Base-by-base conservation (phyloP, 2,329 filamentous ascomycete genomes). In the Alternaria gaisen region DNA sequence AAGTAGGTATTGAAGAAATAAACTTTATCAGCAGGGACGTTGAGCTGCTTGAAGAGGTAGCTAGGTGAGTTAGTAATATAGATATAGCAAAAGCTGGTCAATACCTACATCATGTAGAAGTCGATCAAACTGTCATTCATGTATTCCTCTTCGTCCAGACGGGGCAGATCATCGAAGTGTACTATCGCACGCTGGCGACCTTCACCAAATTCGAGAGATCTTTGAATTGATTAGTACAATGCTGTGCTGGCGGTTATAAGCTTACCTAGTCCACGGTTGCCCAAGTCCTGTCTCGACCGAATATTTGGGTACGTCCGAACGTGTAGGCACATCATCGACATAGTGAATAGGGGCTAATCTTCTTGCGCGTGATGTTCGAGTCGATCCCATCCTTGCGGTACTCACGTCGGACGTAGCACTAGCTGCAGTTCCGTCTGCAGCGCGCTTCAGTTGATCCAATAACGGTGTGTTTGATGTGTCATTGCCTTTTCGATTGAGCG, bases 1-100 rank as follows among this genome's bases (percentile, higher is more conserved):
- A 98, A 97, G 79, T 93, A 97, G 0, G 92, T 95, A 75, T 94
- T 98, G 82, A 97, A 94, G 68, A 97, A 91, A 75, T 96, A 92
- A 4, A 97, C 88, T 53, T 88, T 87, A 60, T 87, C 82, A 0
- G 88, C 81, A 4, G 89, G 69, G 4, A 78, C 60, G 0, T 72
- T 64, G 22, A 65, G 58, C 11, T 46, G 87, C 82, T 75, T 53
- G 42, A 70, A 74, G 3, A 76, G 62, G 46, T 76, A 76, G 28
- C 68, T 73, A 12, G 26, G 5, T 8, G 16, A 5, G 41, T 68
- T 28, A 60, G 51, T 14, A 10, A 36, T 40, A 22, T 44, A 34
- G 20, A 6, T 12, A 20, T 12, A 20, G 1, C 11, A 18, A 2
- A 14, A n/a, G 5, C 1, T 3, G n/a, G 2, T 18, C 43, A 14